Evolutionary conservation across 768 basidiomycete genomes (phyloP).

Genomic region (Leccinum pellstonianum): DNA sequence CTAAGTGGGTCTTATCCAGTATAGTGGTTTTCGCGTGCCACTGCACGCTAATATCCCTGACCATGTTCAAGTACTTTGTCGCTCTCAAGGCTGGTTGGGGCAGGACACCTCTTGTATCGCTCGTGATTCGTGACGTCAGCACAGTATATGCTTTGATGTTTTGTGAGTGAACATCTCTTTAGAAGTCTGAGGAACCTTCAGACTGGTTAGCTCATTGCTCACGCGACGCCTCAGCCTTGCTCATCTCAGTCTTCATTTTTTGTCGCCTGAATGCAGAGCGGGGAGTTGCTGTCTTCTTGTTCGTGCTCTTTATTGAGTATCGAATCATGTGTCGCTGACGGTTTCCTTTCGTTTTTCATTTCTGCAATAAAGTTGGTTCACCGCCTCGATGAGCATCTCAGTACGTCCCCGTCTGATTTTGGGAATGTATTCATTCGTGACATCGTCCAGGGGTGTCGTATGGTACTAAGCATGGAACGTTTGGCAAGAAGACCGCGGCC

Average conservation of each 20-base stretch:
- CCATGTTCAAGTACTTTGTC: constrained; percentile 19
- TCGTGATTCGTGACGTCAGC: constrained; percentile 19
- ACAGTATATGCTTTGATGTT: constrained; percentile 6
- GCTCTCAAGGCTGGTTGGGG: constrained; percentile 17
- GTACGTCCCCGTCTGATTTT: constrained; percentile 7
- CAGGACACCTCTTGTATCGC: constrained; percentile 20
- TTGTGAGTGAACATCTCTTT: constrained; percentile 11
- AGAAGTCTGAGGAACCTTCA: not conserved
- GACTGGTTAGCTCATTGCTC: not conserved
- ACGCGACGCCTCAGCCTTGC: constrained; percentile 3
- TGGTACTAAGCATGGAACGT: constrained; percentile 26
- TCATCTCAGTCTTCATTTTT: constrained; percentile 1
- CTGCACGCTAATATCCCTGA: constrained; percentile 16
- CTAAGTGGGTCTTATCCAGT: not conserved
- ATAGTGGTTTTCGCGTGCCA: constrained; percentile 3
- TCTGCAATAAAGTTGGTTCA: constrained; percentile 13
- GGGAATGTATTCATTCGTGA: not conserved
- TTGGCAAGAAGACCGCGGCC: constrained; percentile 10
- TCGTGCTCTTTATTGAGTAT: constrained; percentile 1
- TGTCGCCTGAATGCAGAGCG: constrained; percentile 3
- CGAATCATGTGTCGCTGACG: constrained; percentile 6
- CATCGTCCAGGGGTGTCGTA: constrained; percentile 22
- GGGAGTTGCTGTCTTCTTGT: constrained; percentile 10
- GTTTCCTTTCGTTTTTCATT: not conserved
- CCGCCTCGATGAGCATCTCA: constrained; percentile 7